Evolutionary conservation across 2,329 filamentous ascomycete genomes (phyloP), one percentile per base, ranked within the genome.

Genomic region (Exophiala alcalophila): DNA sequence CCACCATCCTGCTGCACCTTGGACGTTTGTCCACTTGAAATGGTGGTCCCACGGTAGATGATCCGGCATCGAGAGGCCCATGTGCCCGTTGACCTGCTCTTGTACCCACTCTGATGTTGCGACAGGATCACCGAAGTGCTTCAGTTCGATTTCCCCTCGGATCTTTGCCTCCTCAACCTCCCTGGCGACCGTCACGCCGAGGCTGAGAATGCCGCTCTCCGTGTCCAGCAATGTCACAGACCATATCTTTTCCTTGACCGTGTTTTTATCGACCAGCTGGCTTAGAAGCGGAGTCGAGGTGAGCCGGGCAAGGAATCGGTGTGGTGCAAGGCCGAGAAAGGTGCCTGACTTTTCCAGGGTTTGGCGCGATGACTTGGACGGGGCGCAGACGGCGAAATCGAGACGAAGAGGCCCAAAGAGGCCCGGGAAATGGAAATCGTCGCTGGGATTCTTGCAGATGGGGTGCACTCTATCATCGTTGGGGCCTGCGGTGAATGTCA

Each of bases 1-100:
- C 58, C 60, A 62, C 61, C 61, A 63, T 9, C 61, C 61, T n/a
- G 49, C 55, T 3, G 58, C 54, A 4, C 61, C 60, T 39, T 56
- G 54, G 9, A 59, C 50, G 11, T 55, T 41, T 3, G 46, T 58
- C 61, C 60, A 63, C 28, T 54, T 55, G 56, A 60, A 63, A 21
- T 53, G 55, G 3, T 50, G 32, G 21, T 57, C 44, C 45, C 45
- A 47, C 7, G 53, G 40, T 15, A 35, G 12, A 10, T 38, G 39
- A 27, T 31, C 21, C 3, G 24, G 29, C 18, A 52, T 40, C 8
- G 43, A 31, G 4, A 38, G 15, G 4, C 35, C 19, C 14, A 55
- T 34, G 23, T 43, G 44, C n/a, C 25, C 25, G 7, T 53, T 31
- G 30, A 49, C 46, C 43, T 50, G 41, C 23, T 49, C 35, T 19